These are phyloP conservation scores for Elongisporangium senticosum DNA, from an alignment of 352 stramenopile species.

Conservation along the genomic window DNA sequence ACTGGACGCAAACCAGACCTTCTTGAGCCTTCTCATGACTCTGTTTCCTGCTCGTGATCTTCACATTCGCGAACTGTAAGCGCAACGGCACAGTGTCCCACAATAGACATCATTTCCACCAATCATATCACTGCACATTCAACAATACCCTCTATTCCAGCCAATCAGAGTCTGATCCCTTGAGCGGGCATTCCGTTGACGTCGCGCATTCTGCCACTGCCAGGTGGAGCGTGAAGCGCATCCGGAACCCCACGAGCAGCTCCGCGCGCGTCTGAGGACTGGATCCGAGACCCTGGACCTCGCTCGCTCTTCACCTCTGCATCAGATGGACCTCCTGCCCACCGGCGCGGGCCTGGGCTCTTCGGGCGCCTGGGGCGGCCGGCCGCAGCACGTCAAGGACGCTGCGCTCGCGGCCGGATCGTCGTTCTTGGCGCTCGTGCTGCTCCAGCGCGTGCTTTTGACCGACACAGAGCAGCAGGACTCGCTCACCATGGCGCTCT, in stretches of 20 bases:
- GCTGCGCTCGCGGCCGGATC: neutral
- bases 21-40: neutral
- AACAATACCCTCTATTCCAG: neutral
- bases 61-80: neutral
- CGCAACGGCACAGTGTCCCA: neutral
- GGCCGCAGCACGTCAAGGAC: neutral
- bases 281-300: neutral
- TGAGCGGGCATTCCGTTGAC: neutral
- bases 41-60: neutral
- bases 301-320: neutral
- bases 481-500: conserved; percentile 25
- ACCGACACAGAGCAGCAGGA: conserved; percentile 6
- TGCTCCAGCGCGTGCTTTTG: neutral
- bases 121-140: neutral
- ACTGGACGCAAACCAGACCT: neutral
- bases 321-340: neutral
- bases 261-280: neutral
- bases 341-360: neutral
- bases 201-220: neutral
- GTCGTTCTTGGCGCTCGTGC: neutral
- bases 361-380: neutral
- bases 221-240: neutral
- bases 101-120: neutral
- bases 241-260: neutral
- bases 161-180: neutral